phyloP scores from a whole-genome alignment of 1,284 basidiomycete genomes.

The Trichosporon coremiiforme region DNA sequence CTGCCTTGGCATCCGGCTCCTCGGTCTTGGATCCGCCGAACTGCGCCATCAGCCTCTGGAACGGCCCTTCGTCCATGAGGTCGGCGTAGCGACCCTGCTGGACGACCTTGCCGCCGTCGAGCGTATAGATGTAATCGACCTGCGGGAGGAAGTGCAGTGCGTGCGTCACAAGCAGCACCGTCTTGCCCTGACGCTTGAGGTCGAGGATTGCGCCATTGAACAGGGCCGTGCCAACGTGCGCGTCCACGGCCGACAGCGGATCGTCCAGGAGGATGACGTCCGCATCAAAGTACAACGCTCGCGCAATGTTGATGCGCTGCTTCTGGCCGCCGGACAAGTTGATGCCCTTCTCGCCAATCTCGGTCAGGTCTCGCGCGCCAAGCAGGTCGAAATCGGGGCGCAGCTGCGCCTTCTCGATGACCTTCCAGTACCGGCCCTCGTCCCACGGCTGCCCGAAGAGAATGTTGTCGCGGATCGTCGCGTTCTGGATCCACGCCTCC shows the following conservation, averaged over 20 bases:
- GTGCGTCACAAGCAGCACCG: slow-evolving; percentile 68
- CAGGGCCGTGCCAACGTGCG: slow-evolving; percentile 80
- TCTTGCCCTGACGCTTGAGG: slow-evolving; percentile 64
- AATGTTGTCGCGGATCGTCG: slow-evolving; percentile 63
- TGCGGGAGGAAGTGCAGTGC: slow-evolving; percentile 56
- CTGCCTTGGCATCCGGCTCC: slow-evolving; percentile 56
- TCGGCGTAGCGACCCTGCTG: slow-evolving; percentile 68
- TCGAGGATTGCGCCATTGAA: slow-evolving; percentile 80
- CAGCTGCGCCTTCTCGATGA: slow-evolving; percentile 66
- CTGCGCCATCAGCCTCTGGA: slow-evolving; percentile 65
- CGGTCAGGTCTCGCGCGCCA: slow-evolving; percentile 73
- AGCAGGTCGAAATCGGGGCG: slow-evolving; percentile 69
- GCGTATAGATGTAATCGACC: slow-evolving; percentile 31
- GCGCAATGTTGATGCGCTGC: slow-evolving; percentile 65
- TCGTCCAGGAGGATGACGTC: slow-evolving; percentile 86
- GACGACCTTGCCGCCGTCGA: slow-evolving; percentile 64
- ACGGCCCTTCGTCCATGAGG: slow-evolving; percentile 62
- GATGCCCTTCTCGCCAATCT: slow-evolving; percentile 54
- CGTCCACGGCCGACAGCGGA: slow-evolving; percentile 75
- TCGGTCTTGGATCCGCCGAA: slow-evolving; percentile 63
- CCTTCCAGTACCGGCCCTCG: slow-evolving; percentile 69
- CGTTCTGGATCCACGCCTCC: slow-evolving; percentile 85
- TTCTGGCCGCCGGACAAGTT: slow-evolving; percentile 56
- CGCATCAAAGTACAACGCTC: slow-evolving; percentile 79
- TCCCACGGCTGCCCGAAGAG: slow-evolving; percentile 70